Evolutionary conservation across 2,329 filamentous ascomycete species (phyloP).

Genomic region (Aspergillus nomiae): DNA sequence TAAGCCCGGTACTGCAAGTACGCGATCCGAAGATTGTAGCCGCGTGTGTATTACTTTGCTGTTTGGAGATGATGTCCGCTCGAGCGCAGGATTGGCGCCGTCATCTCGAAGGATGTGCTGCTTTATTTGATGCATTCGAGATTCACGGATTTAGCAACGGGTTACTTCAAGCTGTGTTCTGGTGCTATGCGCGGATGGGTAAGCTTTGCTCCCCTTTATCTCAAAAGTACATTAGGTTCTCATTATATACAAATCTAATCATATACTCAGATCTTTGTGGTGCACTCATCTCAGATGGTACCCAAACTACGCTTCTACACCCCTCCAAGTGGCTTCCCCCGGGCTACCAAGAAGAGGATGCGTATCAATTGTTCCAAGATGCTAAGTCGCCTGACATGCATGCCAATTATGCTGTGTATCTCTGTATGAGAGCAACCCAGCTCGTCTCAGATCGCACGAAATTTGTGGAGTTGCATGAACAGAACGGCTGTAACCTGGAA

Average conservation of each 20-base stretch:
- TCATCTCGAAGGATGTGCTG: constrained; percentile 60
- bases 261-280: constrained; percentile 52
- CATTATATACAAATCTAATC: constrained; percentile 1
- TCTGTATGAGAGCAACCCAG: constrained; percentile 56
- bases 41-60: constrained; percentile 56
- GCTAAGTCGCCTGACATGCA: constrained; percentile 54
- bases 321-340: constrained; percentile 53
- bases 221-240: neutral
- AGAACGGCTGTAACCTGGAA: constrained; percentile 47
- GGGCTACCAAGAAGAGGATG: constrained; percentile 39
- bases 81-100: constrained; percentile 55
- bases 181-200: constrained; percentile 62
- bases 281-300: constrained; percentile 56
- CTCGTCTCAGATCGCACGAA: constrained; percentile 54
- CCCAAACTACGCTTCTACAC: constrained; percentile 52
- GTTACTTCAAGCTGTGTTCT: constrained; percentile 57
- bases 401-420: constrained; percentile 62
- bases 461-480: constrained; percentile 50
- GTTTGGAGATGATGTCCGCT: constrained; percentile 57
- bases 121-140: constrained; percentile 53
- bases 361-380: constrained; percentile 41
- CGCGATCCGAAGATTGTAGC: constrained; percentile 55
- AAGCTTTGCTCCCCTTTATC: constrained; percentile 11
- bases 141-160: constrained; percentile 56
- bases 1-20: constrained; percentile 52